phyloP scores from a whole-genome alignment of 2,329 filamentous ascomycete species.

The Myriangium duriaei region DNA sequence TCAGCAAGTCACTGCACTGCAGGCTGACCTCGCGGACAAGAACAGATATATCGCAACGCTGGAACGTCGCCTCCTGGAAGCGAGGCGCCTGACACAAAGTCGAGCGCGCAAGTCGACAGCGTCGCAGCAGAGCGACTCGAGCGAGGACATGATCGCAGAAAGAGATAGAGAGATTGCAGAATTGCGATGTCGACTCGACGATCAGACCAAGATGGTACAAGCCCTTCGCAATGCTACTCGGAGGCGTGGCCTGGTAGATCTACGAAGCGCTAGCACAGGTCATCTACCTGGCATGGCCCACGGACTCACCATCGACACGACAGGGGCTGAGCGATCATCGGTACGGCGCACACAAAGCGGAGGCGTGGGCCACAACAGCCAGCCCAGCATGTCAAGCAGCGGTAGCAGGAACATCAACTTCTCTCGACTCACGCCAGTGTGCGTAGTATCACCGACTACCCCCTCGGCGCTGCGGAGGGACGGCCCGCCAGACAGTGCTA shows the following conservation, averaged over 20 bases:
- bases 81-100: constrained; percentile 77
- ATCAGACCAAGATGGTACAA: constrained; percentile 87
- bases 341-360: constrained; percentile 22
- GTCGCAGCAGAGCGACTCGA: background rate
- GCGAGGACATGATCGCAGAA: constrained; percentile 58
- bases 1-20: constrained; percentile 81
- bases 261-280: constrained; percentile 2
- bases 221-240: constrained; percentile 76
- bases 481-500: constrained; percentile 30
- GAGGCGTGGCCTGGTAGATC: constrained; percentile 55
- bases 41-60: constrained; percentile 91
- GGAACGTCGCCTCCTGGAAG: constrained; percentile 84
- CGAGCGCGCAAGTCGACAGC: constrained; percentile 36
- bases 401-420: constrained; percentile 11
- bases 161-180: constrained; percentile 90
- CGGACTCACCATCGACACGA: constrained; percentile 1
- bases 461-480: constrained; percentile 5
- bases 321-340: constrained; percentile 20
- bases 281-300: background rate
- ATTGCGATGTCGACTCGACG: constrained; percentile 75
- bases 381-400: constrained; percentile 5
- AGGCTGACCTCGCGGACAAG: constrained; percentile 91
- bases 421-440: constrained; percentile 12
- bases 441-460: constrained; percentile 10
- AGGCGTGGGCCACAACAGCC: background rate